Evolutionary conservation across 2,329 filamentous ascomycete species (phyloP).

Genomic region (Neoarthrinium moseri): DNA sequence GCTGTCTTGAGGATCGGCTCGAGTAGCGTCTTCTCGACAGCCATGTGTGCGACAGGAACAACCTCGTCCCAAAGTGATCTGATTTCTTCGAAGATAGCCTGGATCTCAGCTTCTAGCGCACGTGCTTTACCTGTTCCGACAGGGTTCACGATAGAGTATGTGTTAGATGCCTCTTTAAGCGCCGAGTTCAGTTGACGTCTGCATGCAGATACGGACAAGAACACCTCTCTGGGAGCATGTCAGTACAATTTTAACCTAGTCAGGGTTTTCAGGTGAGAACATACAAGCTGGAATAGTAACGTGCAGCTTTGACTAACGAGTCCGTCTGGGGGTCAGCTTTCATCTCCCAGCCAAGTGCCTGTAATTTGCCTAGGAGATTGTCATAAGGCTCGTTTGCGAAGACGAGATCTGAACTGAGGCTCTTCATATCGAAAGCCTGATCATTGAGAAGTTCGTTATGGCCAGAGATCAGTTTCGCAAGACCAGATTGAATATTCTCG

Average conservation of each 20-base stretch:
- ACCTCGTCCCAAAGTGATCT: constrained; percentile 32
- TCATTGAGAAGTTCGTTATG: no score
- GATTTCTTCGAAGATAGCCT: constrained; percentile 25
- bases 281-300: constrained; percentile 23
- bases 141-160: constrained; percentile 10
- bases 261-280: constrained; percentile 13
- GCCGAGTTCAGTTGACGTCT: constrained; percentile 18
- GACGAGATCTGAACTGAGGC: not conserved
- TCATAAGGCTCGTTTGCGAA: constrained; percentile 13
- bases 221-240: constrained; percentile 16
- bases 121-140: constrained; percentile 3
- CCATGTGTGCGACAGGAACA: constrained; percentile 32
- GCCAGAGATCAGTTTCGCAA: not conserved
- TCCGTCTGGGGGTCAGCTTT: constrained; percentile 13
- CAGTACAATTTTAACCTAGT: not conserved
- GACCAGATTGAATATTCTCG: not conserved
- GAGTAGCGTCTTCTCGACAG: constrained; percentile 28
- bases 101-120: constrained; percentile 18
- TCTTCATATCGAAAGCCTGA: not conserved
- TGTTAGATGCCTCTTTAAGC: constrained; percentile 15
- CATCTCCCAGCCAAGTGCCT: constrained; percentile 20
- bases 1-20: constrained; percentile 19
- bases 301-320: constrained; percentile 18
- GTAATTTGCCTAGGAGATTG: constrained; percentile 20
- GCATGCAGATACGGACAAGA: constrained; percentile 19